Evolutionary conservation across 1,284 basidiomycete species (phyloP), one percentile per base, ranked within the genome.

Genomic region (Apiotrichum gamsii): DNA sequence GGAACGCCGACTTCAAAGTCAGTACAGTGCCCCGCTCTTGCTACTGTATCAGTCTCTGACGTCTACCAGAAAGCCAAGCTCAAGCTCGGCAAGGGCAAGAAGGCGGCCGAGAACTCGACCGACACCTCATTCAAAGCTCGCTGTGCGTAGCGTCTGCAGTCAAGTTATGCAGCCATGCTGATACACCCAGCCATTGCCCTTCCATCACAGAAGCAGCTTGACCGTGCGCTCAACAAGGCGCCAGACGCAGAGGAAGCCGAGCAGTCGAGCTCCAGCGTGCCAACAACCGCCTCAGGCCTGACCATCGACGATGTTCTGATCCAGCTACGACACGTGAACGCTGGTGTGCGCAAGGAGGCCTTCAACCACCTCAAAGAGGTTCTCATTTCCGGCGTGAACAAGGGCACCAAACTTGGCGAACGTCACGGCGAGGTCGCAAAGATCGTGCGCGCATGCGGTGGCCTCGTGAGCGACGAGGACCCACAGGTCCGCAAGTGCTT

Each of bases 121-220:
- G 89, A 97, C 70, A 96, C 93, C 1, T 91, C 90, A 0, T 96
- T 94, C 80, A 95, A 91, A 70, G 83, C 90, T 35, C 80, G 87
- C 56, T 90, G 90, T 91, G 50, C 64, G 78, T 67, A 2, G 6
- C 15, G 18, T 10, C 21, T 21, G 4, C 20, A 16, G 28, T 6
- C 16, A 16, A 18, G 55, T 62, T n/a, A n/a, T n/a, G n/a, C 52
- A 54, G 2, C 45, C 51, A 30, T 47, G 50, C 33, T 40, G 11
- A 33, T 13, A 18, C 8, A 28, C 10, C n/a, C 59, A 94, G 90
- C 87, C 14, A 93, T 96, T 65, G 84, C 83, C 21, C 76, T 96
- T n/a, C 91, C 91, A 0, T 80, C 80, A 1, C 91, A 96, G 72
- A 85, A 82, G 39, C 60, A 58, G 18, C 52, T 73, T 2, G 40